Base-by-base conservation (phyloP, 148 eudicot genomes). In the Persicaria maculosa region DNA sequence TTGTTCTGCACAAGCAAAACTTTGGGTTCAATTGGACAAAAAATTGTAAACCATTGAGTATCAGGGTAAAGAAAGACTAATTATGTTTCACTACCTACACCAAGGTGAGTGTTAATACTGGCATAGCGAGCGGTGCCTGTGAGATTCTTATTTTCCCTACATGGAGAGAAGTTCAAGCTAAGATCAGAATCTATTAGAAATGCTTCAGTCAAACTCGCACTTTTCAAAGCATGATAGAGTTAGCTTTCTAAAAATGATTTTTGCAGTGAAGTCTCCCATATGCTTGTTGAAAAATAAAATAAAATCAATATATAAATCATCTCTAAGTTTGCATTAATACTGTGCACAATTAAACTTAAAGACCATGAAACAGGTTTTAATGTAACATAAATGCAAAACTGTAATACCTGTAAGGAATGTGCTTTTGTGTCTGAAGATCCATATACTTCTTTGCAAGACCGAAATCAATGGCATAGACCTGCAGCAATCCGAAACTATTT, bases 81-180 rank as follows among this genome's bases (percentile, higher is more conserved):
- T 44, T 74, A 40, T 36, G 69, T 7, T 71, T 77, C 78, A 79
- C 81, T 80, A 84, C 89, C 89, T 73, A 86, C 80, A 50, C 89
- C 89, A 72, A 84, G 86, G 78, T 86, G 89, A 75, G 89, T 86
- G 72, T 84, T 86, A 58, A 84, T 85, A 72, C 89, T 86, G 45
- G 89, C 89, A 74, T 86, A 86, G 25, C 89, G 86, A 50, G 89
- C 89, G 36, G 89, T 86, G 72, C 89, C 86, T 4, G 87, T 86
- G 50, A 86, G 89, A 68, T 83, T 85, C 81, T 85, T 83, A 75
- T 85, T 85, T 76, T 85, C 88, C 74, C 84, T 84, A 64, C 25
- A 72, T n/a, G 44, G 40, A 31, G 40, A 31, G 15, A 69, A 48
- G 9, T 8, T 6, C 52, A 48, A 48, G 12, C 11, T 12, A 8